Percentiles rank a stretch among this genome's conserved stretches.
Evolutionary conservation across 306 rosid species (phyloP).

Genomic region (Begonia masoniana): DNA sequence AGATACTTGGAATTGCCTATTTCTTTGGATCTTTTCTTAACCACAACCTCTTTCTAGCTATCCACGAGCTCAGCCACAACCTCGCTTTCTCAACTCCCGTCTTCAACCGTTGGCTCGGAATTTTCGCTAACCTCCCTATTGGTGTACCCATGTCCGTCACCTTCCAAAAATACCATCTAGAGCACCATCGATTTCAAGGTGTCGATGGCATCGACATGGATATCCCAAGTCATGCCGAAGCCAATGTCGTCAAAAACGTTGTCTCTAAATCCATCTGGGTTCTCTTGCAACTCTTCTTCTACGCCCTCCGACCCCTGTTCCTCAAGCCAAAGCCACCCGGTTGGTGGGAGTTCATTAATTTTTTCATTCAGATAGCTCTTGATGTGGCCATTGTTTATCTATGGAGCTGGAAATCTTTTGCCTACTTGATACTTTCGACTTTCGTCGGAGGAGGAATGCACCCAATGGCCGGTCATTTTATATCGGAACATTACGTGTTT

Average conservation of each 20-base stretch:
- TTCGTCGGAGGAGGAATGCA: constrained; percentile 94
- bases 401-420: constrained; percentile 67
- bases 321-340: constrained; percentile 93
- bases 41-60: constrained; percentile 90
- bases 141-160: constrained; percentile 95
- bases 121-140: constrained; percentile 87
- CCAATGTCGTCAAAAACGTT: constrained; percentile 47
- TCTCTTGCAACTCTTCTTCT: constrained; percentile 77
- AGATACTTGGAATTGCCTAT: constrained; percentile 66
- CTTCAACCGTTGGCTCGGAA: constrained; percentile 75
- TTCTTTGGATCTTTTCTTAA: constrained; percentile 91
- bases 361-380: constrained; percentile 48
- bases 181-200: constrained; percentile 88
- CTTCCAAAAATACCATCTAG: constrained; percentile 89
- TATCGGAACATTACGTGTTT: constrained; percentile 87
- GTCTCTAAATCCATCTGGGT: constrained; percentile 60
- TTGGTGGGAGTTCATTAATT: constrained; percentile 68
- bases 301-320: constrained; percentile 67
- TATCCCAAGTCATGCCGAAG: constrained; percentile 66
- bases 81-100: constrained; percentile 81
- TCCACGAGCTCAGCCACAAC: constrained; percentile 95
- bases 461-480: constrained; percentile 98
- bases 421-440: constrained; percentile 65
- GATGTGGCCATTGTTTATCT: constrained; percentile 55
- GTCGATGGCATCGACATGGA: constrained; percentile 94